phyloP scores from a whole-genome alignment of 495 filamentous ascomycete genomes.

The Aspergillus biplanus region DNA sequence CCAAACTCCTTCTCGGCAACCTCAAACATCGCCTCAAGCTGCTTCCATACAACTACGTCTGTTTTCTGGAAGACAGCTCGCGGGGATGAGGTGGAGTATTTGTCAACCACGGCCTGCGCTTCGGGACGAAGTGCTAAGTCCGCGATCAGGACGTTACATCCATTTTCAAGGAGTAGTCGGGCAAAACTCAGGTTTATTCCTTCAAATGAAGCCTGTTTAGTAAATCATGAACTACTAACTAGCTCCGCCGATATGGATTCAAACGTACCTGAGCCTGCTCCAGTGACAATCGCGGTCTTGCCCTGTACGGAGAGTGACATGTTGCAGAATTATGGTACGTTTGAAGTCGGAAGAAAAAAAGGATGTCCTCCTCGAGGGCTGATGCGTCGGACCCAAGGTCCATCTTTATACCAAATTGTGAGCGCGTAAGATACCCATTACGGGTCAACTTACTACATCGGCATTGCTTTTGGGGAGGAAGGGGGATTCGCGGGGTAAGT shows the following conservation, averaged over 20 bases:
- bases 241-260: neutral
- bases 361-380: neutral
- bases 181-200: slow-evolving; percentile 64
- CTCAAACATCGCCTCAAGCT: slow-evolving; percentile 62
- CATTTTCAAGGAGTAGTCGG: slow-evolving; percentile 56
- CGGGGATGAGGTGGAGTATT: slow-evolving; percentile 44
- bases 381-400: neutral
- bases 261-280: slow-evolving; percentile 66
- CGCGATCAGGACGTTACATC: slow-evolving; percentile 68
- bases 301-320: slow-evolving; percentile 57
- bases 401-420: neutral
- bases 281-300: slow-evolving; percentile 71
- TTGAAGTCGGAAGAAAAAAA: neutral
- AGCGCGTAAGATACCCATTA: neutral
- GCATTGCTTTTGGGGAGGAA: neutral
- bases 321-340: slow-evolving; percentile 16
- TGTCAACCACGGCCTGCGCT: slow-evolving; percentile 59
- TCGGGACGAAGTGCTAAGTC: slow-evolving; percentile 68
- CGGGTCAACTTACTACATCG: neutral
- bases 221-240: neutral
- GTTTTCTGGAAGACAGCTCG: slow-evolving; percentile 64
- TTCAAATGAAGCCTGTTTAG: slow-evolving; percentile 7
- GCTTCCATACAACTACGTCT: slow-evolving; percentile 62
- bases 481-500: slow-evolving; percentile 3
- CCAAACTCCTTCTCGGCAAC: slow-evolving; percentile 58